Base-by-base conservation (phyloP, 345 rosid species). In the Syzygium aromaticum region DNA sequence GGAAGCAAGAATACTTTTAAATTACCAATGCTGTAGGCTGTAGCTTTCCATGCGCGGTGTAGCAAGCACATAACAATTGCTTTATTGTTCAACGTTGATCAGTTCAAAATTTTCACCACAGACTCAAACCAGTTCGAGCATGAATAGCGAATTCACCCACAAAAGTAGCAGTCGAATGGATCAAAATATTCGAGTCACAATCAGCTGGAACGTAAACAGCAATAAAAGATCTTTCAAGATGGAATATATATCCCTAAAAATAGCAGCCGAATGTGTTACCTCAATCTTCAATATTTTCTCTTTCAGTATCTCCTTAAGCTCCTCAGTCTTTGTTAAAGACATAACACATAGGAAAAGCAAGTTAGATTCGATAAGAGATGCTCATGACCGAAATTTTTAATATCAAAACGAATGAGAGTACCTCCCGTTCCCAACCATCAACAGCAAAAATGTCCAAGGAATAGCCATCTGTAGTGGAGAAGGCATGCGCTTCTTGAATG, bases 401-500 rank as follows among this genome's bases (percentile, higher is more conserved):
- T 22, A 77, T 84, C 17, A 43, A 77, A 84, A 86, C 85, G 13
- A 12, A 43, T 7, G 53, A 86, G 30, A n/a, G n/a, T 91, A 98
- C 99, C 98, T 95, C 96, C 90, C 87, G 94, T 33, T 95, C 96
- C 99, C 97, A 96, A 91, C 98, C 96, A 89, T 96, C 98, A 92
- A 98, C 99, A 85, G 96, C 96, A 93, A 98, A 98, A 85, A 95
- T 94, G 92, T 98, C 99, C 63, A 98, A 94, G 86, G 99, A 98
- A 92, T 91, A 98, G 84, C 99, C 99, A 86, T 98, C 99, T 46
- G 91, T 89, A 11, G 99, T 96, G 83, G 99, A 98, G 92, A 98
- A 98, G 59, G 94, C 99, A 88, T 98, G 99, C 22, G 99, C 99
- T 92, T 98, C 99, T 90, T 94, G 99, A 91, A 98, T 98, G 91